Evolutionary conservation across 2,329 filamentous ascomycete genomes (phyloP), one percentile per base, ranked within the genome.

Genomic region (Verticillium klebahnii): DNA sequence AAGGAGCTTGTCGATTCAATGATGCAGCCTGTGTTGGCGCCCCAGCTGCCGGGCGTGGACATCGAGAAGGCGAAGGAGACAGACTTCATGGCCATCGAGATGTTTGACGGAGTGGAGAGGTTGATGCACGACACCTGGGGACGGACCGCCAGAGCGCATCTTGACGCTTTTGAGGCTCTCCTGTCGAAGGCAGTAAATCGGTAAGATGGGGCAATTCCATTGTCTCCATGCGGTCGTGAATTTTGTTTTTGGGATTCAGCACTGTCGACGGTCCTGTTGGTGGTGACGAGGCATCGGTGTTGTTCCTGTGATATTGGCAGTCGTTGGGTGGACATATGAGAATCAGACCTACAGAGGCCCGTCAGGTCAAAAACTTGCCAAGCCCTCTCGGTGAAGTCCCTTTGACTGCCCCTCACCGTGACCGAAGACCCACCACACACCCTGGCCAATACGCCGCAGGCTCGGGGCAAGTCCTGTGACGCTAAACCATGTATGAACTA

Each of bases 1-100:
- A 64, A 68, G 8, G 62, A 66, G 5, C 65, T 63, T 4, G 62
- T 71, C n/a, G 71, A 71, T 54, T 65, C 65, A 17, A 64, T 65
- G 19, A 61, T 77, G 31, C 67, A 73, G 59, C 73, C 74, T 9
- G 56, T 62, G 5, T 39, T 62, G 25, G 61, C 65, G 14, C 54
- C 58, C 6, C 40, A 50, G 34, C 31, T 60, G 5, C 54, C 59
- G 23, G 29, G 5, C 3, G 3, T 57, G 6, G 59, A 57, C 56
- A 14, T 39, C 59, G 11, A 37, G 14, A 34, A 60, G 5, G 63
- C 64, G 1, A 65, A 67, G 11, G 74, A 74, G 31, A 63, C 74
- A 23, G 68, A 75, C 31, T 69, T 67, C 34, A 65, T 77, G 58
- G 75, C 74, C 6, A 69, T 68, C 67, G 73, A 76, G 36, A 61